Conservation (phyloP, 2,329 filamentous ascomycete species). For the Penicillium polonicum region DNA sequence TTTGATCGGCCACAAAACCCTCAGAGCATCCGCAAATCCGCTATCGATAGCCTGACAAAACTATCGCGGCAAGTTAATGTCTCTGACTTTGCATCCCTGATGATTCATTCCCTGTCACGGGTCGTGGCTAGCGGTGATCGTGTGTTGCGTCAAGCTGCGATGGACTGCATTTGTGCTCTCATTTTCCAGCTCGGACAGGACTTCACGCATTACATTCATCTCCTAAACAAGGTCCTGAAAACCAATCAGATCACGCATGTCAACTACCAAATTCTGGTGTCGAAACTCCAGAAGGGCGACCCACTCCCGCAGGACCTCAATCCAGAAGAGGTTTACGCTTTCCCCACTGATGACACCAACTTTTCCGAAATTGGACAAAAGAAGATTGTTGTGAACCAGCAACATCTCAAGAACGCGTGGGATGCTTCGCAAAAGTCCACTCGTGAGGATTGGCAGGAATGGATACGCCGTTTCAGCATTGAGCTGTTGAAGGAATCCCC, state of each 20-base stretch:
- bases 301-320: conserved; percentile 92
- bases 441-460: conserved; percentile 98
- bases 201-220: conserved; percentile 89
- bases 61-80: conserved; percentile 95
- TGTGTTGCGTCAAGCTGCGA: conserved; percentile 71
- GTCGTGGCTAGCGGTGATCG: conserved; percentile 73
- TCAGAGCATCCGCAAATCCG: conserved; percentile 73
- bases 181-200: conserved; percentile 96
- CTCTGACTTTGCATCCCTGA: conserved; percentile 93
- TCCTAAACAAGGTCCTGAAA: conserved; percentile 82
- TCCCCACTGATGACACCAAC: conserved; percentile 74
- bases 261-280: conserved; percentile 89
- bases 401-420: conserved; percentile 96
- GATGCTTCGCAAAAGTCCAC: conserved; percentile 96
- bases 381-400: conserved; percentile 95
- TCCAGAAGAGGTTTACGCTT: conserved; percentile 75
- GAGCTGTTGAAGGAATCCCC: conserved; percentile 93
- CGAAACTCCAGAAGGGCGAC: conserved; percentile 91
- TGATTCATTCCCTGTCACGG: conserved; percentile 88
- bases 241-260: conserved; percentile 79
- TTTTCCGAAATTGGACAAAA: conserved; percentile 84
- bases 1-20: conserved; percentile 89
- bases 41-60: conserved; percentile 92
- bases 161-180: conserved; percentile 91
- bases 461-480: conserved; percentile 94